These are phyloP conservation scores for Truncatella angustata DNA, from an alignment of 2,329 filamentous ascomycete genomes.

Conservation along the genomic window DNA sequence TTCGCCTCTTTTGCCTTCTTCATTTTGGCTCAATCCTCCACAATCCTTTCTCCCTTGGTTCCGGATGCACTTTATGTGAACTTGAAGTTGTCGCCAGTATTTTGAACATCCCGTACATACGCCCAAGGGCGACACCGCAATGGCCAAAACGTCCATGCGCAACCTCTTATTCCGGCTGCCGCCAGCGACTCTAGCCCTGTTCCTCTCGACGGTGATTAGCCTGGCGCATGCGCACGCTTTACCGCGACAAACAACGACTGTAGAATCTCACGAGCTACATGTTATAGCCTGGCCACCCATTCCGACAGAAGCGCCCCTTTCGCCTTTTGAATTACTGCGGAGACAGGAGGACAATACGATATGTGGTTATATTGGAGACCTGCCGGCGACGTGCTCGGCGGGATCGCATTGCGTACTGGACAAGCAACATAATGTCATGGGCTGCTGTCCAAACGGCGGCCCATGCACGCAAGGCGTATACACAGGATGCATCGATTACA, in stretches of 20 bases:
- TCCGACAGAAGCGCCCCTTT: conserved; percentile 40
- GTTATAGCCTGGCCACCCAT: conserved; percentile 37
- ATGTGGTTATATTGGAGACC: conserved; percentile 53
- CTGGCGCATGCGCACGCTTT: conserved; percentile 35
- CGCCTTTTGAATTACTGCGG: conserved; percentile 34
- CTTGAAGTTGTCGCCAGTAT: conserved; percentile 4
- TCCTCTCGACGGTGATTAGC: conserved; percentile 32
- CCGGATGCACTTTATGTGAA: conserved; percentile 14
- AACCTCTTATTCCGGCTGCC: conserved; percentile 35
- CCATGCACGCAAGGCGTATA: conserved; percentile 55
- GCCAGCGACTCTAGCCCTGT: conserved; percentile 30
- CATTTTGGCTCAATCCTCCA: conserved; percentile 16
- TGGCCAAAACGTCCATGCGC: conserved; percentile 27
- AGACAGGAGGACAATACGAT: conserved; percentile 50
- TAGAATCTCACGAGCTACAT: conserved; percentile 33
- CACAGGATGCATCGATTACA: conserved; percentile 55
- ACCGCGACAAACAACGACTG: conserved; percentile 38
- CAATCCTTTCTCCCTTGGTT: conserved; percentile 6
- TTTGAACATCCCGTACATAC: not conserved
- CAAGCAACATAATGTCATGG: conserved; percentile 45
- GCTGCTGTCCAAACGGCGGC: conserved; percentile 54
- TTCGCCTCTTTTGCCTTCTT: conserved; percentile 15
- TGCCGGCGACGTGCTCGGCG: conserved; percentile 56
- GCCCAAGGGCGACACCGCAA: conserved; percentile 17
- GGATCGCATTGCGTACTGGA: conserved; percentile 60